Evolutionary conservation across 2,329 filamentous ascomycete species (phyloP).

Genomic region (Chrysosporium queenslandicum): DNA sequence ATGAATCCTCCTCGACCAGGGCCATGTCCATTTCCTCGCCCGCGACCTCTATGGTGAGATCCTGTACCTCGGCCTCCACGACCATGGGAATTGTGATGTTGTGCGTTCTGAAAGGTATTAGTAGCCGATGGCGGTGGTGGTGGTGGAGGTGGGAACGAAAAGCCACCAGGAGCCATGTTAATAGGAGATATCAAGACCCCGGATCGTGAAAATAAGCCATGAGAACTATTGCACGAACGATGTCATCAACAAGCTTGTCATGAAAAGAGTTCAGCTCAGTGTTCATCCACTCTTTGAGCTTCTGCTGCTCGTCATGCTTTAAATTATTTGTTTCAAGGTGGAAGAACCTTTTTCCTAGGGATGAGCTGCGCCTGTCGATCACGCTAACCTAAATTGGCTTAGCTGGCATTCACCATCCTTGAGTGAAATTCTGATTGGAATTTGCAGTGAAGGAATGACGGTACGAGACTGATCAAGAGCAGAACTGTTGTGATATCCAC

Average conservation of each 20-base stretch:
- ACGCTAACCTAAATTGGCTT: background rate
- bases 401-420: background rate
- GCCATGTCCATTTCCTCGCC: conserved; percentile 27
- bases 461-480: too few relatives aligned
- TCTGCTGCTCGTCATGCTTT: background rate
- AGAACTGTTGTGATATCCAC: too few relatives aligned
- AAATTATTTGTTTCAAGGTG: conserved; percentile 7
- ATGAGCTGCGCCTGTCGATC: too few relatives aligned
- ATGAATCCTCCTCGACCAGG: conserved; percentile 24
- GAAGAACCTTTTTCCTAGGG: background rate
- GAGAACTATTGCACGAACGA: background rate
- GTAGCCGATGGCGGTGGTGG: conserved; percentile 21
- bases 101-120: background rate
- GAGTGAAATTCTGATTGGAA: too few relatives aligned
- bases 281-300: background rate
- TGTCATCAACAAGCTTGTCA: background rate
- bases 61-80: conserved; percentile 10
- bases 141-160: conserved; percentile 40
- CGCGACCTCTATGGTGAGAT: conserved; percentile 13
- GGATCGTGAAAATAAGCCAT: background rate
- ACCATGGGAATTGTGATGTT: conserved; percentile 1
- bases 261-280: background rate
- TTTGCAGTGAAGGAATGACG: too few relatives aligned
- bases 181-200: background rate
- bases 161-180: conserved; percentile 35